Conservation (phyloP, 2,329 filamentous ascomycete genomes). For the Calonectria fujianensis region DNA sequence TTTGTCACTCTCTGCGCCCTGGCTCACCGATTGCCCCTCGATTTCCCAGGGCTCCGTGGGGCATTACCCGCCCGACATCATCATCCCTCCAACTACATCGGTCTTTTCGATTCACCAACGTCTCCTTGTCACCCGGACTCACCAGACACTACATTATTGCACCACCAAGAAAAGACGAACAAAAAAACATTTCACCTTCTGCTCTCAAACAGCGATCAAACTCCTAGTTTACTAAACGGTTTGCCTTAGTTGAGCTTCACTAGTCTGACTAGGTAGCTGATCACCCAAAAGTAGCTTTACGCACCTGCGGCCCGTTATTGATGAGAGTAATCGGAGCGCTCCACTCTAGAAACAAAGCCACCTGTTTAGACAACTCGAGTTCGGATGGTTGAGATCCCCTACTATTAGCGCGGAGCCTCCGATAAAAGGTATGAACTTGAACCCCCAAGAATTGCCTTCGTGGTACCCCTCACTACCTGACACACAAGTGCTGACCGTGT, state of each 20-base stretch:
- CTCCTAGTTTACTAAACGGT: slow-evolving; percentile 28
- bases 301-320: slow-evolving; percentile 40
- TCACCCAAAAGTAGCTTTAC: slow-evolving; percentile 40
- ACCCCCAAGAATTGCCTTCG: slow-evolving; percentile 1
- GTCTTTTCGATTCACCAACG: slow-evolving; percentile 19
- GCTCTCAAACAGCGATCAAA: not conserved
- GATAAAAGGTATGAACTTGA: slow-evolving; percentile 23
- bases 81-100: slow-evolving; percentile 30
- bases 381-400: slow-evolving; percentile 20
- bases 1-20: slow-evolving; percentile 36
- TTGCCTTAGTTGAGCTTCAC: slow-evolving; percentile 35
- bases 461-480: slow-evolving; percentile 7
- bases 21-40: slow-evolving; percentile 31
- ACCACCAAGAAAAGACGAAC: slow-evolving; percentile 1
- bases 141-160: slow-evolving; percentile 19
- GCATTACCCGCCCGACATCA: slow-evolving; percentile 34
- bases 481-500: slow-evolving; percentile 6
- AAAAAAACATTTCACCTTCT: not conserved
- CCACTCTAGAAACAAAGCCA: slow-evolving; percentile 20
- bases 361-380: slow-evolving; percentile 23
- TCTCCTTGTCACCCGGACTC: slow-evolving; percentile 29
- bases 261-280: slow-evolving; percentile 42
- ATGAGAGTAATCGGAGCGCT: slow-evolving; percentile 35
- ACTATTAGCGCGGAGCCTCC: not conserved
- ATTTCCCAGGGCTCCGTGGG: slow-evolving; percentile 34